Base-by-base conservation (phyloP, 768 basidiomycete genomes). In the Asterophora lycoperdoides region DNA sequence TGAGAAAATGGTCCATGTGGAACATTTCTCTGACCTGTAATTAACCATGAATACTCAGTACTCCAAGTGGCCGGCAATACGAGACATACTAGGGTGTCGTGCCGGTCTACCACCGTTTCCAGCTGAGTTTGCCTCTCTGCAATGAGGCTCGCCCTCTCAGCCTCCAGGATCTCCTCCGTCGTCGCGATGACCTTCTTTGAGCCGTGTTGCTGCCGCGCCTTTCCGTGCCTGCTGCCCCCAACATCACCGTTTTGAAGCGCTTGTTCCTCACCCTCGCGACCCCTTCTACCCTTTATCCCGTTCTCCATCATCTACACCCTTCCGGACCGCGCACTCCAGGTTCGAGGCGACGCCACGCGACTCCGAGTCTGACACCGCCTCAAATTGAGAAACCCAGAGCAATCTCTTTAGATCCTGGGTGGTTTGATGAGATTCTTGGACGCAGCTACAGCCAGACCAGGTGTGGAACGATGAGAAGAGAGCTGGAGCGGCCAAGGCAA, bases 1-100 rank as follows among this genome's bases (percentile, higher is more conserved):
- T 82, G 2, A 81, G 78, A 61, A 87, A 94, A 49, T 84, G 74
- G 55, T 93, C 86, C 67, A 95, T 75, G 61, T 97, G 93, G 65
- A 94, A 97, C 50, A 80, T 73, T 66, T 97, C 91, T 51, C 93
- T 80, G 41, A 95, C 75, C 86, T 92, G 35, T 17, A 36, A 49
- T 40, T 19, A 36, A 41, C 34, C 26, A 26, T 44, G 48, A 14
- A 17, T 47, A 29, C 44, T 37, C 37, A 45, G 39, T 23, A 23
- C 23, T 23, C 3, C 23, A 23, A 23, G 46, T 49, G 47, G 15
- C 46, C 6, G 29, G 19, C 13, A 18, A 46, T n/a, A 13, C 48
- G 45, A 33, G 45, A 77, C 89, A 59, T 63, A 91, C 90, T 68
- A 87, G 63, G 57, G 77, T 74, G 63, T 93, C 90, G 68, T 92